Conservation (phyloP, 768 basidiomycete species). For the Sporobolomyces pararoseus region DNA sequence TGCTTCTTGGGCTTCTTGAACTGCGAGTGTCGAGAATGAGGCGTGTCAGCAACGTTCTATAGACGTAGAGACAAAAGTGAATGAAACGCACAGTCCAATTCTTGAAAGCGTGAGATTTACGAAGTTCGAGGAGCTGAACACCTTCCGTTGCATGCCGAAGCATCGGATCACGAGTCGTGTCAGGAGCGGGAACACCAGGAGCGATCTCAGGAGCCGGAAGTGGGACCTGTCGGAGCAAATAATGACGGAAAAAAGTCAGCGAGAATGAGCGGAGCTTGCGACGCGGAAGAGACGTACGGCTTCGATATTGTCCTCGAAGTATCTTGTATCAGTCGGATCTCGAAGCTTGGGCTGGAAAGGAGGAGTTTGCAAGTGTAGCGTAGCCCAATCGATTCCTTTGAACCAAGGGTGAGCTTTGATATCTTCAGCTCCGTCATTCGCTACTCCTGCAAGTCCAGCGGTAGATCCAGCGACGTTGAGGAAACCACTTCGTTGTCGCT, state of each 20-base stretch:
- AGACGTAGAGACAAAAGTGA: neutral
- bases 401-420: conserved; percentile 94
- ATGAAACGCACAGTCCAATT: conserved; percentile 29
- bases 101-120: conserved; percentile 82
- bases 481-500: conserved; percentile 71
- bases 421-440: conserved; percentile 72
- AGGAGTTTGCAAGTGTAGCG: conserved; percentile 74
- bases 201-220: conserved; percentile 78
- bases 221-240: conserved; percentile 50
- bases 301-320: conserved; percentile 93
- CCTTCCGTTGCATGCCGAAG: conserved; percentile 81
- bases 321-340: conserved; percentile 75
- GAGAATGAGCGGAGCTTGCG: conserved; percentile 28
- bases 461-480: conserved; percentile 51
- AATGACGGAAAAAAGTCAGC: neutral
- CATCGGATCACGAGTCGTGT: conserved; percentile 84
- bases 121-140: conserved; percentile 76
- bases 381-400: conserved; percentile 80
- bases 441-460: conserved; percentile 27
- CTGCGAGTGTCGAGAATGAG: neutral
- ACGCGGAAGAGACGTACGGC: conserved; percentile 55
- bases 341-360: conserved; percentile 84
- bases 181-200: conserved; percentile 62
- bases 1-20: conserved; percentile 34
- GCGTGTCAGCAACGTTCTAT: neutral